Conservation (phyloP, 208 protist genomes). For the Naegleria lovaniensis region DNA sequence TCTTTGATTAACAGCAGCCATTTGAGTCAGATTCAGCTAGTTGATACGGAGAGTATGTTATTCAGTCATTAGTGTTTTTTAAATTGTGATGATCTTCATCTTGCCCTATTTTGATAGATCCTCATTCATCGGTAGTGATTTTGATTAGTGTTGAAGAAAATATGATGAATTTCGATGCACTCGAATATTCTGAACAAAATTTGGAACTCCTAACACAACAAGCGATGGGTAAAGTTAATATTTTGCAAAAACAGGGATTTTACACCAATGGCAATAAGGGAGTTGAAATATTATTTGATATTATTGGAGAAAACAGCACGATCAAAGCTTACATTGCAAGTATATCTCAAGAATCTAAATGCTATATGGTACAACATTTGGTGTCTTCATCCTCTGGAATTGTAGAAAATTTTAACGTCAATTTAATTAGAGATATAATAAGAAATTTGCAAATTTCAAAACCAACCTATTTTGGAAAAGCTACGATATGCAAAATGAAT, state of each 20-base stretch:
- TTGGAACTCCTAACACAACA: neutral
- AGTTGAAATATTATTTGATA: neutral
- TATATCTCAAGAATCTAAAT: neutral
- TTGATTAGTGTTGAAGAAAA: constrained; percentile 2
- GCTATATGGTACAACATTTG: neutral
- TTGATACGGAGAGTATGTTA: neutral
- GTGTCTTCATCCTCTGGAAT: neutral
- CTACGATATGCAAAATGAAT: neutral
- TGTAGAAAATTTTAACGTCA: neutral
- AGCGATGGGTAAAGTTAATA: neutral
- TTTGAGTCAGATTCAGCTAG: neutral
- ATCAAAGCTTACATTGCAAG: constrained; percentile 1
- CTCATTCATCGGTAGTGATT: neutral
- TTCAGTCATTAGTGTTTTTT: no score
- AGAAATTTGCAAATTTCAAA: neutral
- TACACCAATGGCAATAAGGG: neutral
- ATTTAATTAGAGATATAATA: neutral
- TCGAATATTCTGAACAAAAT: constrained; percentile 11
- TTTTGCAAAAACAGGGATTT: neutral
- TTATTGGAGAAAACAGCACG: neutral
- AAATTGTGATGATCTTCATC: no score
- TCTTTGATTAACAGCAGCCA: neutral
- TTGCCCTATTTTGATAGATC: neutral
- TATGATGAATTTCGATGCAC: neutral
- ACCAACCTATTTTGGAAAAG: neutral